These are phyloP conservation scores for Amanita muscaria DNA, from an alignment of 768 basidiomycete genomes.

Conservation along the genomic window DNA sequence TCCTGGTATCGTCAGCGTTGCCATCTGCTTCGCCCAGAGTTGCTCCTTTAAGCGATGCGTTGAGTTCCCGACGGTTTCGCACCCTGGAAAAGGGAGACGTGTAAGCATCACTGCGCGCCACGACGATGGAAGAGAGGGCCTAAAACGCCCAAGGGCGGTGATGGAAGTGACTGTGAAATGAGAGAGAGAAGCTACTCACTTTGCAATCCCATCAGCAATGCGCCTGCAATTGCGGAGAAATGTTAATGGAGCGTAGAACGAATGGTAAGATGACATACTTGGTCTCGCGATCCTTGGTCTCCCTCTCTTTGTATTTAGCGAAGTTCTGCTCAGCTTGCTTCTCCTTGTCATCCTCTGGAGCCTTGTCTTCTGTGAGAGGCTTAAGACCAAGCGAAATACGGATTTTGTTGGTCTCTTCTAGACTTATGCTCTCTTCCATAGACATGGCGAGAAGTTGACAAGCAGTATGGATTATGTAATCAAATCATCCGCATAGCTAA, in stretches of 20 bases:
- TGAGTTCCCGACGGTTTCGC: conserved; percentile 88
- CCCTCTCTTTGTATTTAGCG: conserved; percentile 57
- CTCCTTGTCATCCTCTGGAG: conserved; percentile 65
- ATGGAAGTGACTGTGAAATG: conserved; percentile 38
- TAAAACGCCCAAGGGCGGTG: conserved; percentile 32
- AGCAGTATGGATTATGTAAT: conserved; percentile 17
- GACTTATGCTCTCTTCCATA: conserved; percentile 82
- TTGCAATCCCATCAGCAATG: conserved; percentile 70
- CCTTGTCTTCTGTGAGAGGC: conserved; percentile 78
- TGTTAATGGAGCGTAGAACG: conserved; percentile 18
- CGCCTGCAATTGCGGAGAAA: conserved; percentile 37
- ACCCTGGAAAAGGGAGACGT: conserved; percentile 53
- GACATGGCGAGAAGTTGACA: conserved; percentile 32
- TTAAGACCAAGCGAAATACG: conserved; percentile 91
- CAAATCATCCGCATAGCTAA: no score
- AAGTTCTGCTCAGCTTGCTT: conserved; percentile 86
- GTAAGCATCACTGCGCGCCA: conserved; percentile 32
- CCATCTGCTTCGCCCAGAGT: conserved; percentile 86
- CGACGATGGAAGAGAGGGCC: conserved; percentile 20
- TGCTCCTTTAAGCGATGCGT: conserved; percentile 83
- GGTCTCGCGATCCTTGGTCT: conserved; percentile 61
- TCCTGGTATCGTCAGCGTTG: conserved; percentile 68
- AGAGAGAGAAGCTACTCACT: conserved; percentile 55
- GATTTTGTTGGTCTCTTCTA: conserved; percentile 95
- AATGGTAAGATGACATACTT: conserved; percentile 44